Percentiles rank a stretch among this genome's conserved stretches.
Conservation (phyloP, 306 rosid genomes). For the Betula pendula region DNA sequence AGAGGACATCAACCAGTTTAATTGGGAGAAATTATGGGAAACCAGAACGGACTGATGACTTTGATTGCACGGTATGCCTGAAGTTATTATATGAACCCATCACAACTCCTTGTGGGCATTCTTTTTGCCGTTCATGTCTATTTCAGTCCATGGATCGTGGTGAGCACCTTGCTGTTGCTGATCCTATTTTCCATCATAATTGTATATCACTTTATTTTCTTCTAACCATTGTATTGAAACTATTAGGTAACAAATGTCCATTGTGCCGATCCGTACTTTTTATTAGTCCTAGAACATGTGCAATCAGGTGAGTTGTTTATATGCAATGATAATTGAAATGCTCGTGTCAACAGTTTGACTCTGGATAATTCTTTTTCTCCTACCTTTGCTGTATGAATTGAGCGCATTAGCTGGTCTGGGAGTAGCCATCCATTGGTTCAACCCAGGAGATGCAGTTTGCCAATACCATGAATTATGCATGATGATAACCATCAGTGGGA, state of each 20-base stretch:
- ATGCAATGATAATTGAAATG: slow-evolving; percentile 10
- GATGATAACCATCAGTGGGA: slow-evolving; percentile 8
- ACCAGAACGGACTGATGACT: slow-evolving; percentile 80
- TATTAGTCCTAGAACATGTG: slow-evolving; percentile 81
- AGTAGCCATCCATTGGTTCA: slow-evolving; percentile 19
- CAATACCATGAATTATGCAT: neutral
- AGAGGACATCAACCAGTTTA: slow-evolving; percentile 44
- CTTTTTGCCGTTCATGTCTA: slow-evolving; percentile 89
- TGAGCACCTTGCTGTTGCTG: slow-evolving; percentile 44
- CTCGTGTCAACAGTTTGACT: neutral
- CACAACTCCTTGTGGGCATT: slow-evolving; percentile 98
- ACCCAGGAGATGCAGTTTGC: slow-evolving; percentile 15
- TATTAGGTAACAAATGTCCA: slow-evolving; percentile 96
- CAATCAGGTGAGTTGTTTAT: slow-evolving; percentile 65
- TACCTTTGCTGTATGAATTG: slow-evolving; percentile 11
- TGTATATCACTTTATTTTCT: slow-evolving; percentile 18
- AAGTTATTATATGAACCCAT: slow-evolving; percentile 85
- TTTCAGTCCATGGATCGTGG: slow-evolving; percentile 96
- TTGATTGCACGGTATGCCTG: slow-evolving; percentile 88
- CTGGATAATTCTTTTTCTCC: slow-evolving; percentile 13
- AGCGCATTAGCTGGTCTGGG: slow-evolving; percentile 16
- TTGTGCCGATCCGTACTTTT: slow-evolving; percentile 96
- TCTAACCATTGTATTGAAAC: slow-evolving; percentile 35
- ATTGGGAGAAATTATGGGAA: slow-evolving; percentile 43
- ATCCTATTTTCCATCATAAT: slow-evolving; percentile 16